These are phyloP conservation scores for Cryptococcus sp. DNA, from an alignment of 1,284 basidiomycete species.

Conservation along the genomic window DNA sequence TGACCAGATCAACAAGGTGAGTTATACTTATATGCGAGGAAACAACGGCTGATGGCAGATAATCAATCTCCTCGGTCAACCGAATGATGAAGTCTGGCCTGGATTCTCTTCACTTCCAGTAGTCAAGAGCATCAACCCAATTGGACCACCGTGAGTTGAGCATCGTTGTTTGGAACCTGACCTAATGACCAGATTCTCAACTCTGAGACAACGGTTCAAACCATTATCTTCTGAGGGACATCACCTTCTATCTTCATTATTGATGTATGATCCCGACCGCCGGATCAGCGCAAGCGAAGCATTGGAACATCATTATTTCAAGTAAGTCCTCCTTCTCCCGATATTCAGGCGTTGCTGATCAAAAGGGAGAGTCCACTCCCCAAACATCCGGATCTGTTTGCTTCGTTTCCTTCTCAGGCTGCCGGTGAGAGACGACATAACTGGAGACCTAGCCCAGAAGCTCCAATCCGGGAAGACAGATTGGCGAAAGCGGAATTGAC, in stretches of 20 bases:
- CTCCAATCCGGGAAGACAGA: conserved; percentile 29
- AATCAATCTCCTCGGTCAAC: conserved; percentile 85
- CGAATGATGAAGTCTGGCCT: conserved; percentile 81
- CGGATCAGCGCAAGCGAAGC: conserved; percentile 86
- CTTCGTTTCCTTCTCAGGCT: conserved; percentile 93
- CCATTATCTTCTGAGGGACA: conserved; percentile 77
- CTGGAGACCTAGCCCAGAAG: conserved; percentile 38
- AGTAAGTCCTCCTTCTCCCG: conserved; percentile 66
- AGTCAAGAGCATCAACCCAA: conserved; percentile 70
- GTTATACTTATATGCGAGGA: conserved; percentile 5
- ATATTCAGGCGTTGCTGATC: not conserved
- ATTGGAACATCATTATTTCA: conserved; percentile 85
- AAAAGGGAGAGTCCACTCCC: conserved; percentile 84
- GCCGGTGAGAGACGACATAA: conserved; percentile 70
- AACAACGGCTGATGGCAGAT: conserved; percentile 49
- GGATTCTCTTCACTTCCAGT: conserved; percentile 73
- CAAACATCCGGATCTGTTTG: conserved; percentile 96
- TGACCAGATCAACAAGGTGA: conserved; percentile 80
- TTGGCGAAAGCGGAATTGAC: conserved; percentile 24
- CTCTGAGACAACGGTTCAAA: conserved; percentile 58
- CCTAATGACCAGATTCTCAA: conserved; percentile 46
- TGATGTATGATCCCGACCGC: conserved; percentile 82
- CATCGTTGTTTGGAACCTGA: not conserved
- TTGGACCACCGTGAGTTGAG: conserved; percentile 55
- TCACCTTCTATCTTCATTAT: conserved; percentile 73